Percentiles rank a stretch among this genome's conserved stretches.
phyloP scores from a whole-genome alignment of 2,329 filamentous ascomycete species.

The Lojkania enalia region DNA sequence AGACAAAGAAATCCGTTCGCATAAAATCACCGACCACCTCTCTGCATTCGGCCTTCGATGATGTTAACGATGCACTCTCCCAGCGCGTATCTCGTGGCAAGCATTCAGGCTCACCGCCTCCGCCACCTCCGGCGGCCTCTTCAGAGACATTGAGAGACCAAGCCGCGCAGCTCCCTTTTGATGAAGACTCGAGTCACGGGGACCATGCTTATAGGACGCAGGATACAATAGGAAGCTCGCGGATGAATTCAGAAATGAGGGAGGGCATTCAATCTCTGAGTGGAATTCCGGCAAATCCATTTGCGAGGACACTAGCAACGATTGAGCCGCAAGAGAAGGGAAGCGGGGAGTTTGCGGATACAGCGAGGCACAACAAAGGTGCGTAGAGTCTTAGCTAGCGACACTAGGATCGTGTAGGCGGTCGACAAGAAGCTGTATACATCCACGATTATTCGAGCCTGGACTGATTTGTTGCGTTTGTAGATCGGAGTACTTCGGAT shows the following conservation, averaged over 20 bases:
- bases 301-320: constrained; percentile 44
- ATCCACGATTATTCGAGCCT: too few relatives aligned
- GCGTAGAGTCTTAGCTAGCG: constrained; percentile 12
- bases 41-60: constrained; percentile 36
- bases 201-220: constrained; percentile 32
- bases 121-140: constrained; percentile 20
- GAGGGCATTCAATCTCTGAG: constrained; percentile 21
- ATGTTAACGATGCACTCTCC: constrained; percentile 25
- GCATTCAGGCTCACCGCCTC: constrained; percentile 23
- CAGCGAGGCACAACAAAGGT: constrained; percentile 18
- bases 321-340: constrained; percentile 36
- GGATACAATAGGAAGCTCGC: constrained; percentile 28
- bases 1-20: constrained; percentile 65
- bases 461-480: too few relatives aligned
- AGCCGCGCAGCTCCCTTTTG: constrained; percentile 16
- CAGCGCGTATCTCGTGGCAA: constrained; percentile 18
- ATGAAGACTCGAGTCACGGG: constrained; percentile 17
- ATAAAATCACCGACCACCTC: constrained; percentile 48
- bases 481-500: constrained; percentile 33
- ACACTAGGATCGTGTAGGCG: too few relatives aligned
- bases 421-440: too few relatives aligned
- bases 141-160: constrained; percentile 23
- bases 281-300: constrained; percentile 41
- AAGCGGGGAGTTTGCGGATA: constrained; percentile 17
- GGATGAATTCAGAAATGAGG: constrained; percentile 17